phyloP scores from a whole-genome alignment of 148 eudicot genomes.

The Vaccinium macrocarpon region DNA sequence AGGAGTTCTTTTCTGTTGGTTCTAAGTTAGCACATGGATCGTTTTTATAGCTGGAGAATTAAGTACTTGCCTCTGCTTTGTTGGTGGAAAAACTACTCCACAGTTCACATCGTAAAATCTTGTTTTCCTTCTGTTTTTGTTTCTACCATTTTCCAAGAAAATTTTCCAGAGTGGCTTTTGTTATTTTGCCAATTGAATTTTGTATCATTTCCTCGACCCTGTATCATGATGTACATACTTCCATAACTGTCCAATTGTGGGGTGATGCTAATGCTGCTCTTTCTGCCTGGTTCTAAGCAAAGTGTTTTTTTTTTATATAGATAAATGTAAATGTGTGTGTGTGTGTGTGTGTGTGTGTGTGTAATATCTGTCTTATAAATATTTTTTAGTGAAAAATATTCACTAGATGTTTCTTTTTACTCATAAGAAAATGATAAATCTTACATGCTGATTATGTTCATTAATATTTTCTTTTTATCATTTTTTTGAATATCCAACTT shows the following conservation, averaged over 20 bases:
- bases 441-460: neutral
- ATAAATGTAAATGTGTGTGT: neutral
- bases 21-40: neutral
- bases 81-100: neutral
- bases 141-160: neutral
- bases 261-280: neutral
- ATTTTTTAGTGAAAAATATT: neutral
- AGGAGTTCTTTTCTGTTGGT: conserved; percentile 1
- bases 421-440: neutral
- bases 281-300: neutral
- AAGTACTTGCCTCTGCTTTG: neutral
- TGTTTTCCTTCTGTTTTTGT: neutral
- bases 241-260: neutral
- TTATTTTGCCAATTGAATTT: neutral
- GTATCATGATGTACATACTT: neutral
- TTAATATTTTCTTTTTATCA: neutral
- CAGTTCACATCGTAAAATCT: neutral
- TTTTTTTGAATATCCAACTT: neutral
- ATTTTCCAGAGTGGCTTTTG: neutral
- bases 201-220: neutral
- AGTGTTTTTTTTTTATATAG: neutral
- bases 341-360: neutral
- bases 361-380: neutral
- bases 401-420: too few relatives aligned
- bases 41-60: neutral